phyloP scores from a whole-genome alignment of 345 rosid genomes.

The Eucalyptus sp. region DNA sequence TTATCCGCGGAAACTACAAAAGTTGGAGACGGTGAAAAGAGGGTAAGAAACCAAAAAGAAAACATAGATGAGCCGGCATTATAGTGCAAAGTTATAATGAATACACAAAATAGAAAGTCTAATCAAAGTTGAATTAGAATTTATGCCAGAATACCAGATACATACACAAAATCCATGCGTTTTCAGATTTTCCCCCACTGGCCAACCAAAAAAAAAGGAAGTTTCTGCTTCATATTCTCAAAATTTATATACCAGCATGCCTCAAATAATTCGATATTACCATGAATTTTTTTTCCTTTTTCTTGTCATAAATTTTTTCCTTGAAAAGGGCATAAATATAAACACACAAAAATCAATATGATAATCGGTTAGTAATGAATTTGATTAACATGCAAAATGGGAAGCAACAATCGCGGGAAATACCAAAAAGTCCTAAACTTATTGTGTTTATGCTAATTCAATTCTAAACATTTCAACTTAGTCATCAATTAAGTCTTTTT shows the following conservation, averaged over 20 bases:
- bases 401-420: too few relatives aligned
- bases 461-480: too few relatives aligned
- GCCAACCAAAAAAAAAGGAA: not conserved
- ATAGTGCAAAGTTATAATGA: not conserved
- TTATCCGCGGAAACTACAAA: not conserved
- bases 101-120: not conserved
- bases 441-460: not conserved
- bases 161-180: not conserved
- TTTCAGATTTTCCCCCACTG: not conserved
- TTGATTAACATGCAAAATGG: not conserved
- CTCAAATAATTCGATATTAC: not conserved
- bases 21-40: not conserved
- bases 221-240: not conserved
- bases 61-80: not conserved
- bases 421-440: not conserved
- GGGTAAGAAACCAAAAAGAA: not conserved
- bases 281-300: accelerated
- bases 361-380: not conserved
- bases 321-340: not conserved
- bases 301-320: not conserved
- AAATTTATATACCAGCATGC: not conserved
- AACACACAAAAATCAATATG: not conserved
- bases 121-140: not conserved
- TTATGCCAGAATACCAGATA: not conserved
- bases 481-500: not conserved